phyloP scores from a whole-genome alignment of 176 grass and related monocot species.

The Oryza meridionalis region DNA sequence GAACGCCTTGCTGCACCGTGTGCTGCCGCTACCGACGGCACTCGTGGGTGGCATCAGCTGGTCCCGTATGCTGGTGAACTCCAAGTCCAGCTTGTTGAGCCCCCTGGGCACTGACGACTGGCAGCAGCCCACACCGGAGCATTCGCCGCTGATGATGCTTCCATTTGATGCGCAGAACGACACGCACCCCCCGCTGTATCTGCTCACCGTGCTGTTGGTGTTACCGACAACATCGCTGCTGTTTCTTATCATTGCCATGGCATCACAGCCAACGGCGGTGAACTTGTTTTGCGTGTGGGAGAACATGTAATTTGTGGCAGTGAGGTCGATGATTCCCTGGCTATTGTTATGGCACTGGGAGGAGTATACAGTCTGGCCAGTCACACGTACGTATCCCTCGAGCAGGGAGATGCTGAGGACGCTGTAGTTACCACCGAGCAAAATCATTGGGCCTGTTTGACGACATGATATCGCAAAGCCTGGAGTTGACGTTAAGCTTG shows the following conservation, averaged over 20 bases:
- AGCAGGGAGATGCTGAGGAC: neutral
- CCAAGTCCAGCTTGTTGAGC: conserved; percentile 1
- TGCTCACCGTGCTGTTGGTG: neutral
- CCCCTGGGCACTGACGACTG: conserved; percentile 35
- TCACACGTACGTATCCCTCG: conserved; percentile 10
- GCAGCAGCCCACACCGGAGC: conserved; percentile 45
- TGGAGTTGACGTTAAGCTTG: neutral
- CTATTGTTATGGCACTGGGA: neutral
- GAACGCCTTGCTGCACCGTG: conserved; percentile 25
- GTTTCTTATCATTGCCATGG: conserved; percentile 40
- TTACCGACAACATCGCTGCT: neutral
- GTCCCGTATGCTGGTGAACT: conserved; percentile 33
- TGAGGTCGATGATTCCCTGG: neutral
- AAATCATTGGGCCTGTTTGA: neutral
- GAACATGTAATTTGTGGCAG: neutral
- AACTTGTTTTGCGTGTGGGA: conserved; percentile 47
- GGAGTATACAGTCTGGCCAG: neutral
- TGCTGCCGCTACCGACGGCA: neutral
- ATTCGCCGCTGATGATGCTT: conserved; percentile 28
- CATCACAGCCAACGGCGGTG: conserved; percentile 41
- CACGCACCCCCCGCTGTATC: conserved; percentile 29
- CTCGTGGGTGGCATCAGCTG: neutral
- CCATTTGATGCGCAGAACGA: conserved; percentile 27
- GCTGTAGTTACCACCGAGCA: neutral
- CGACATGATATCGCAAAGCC: neutral